phyloP scores from a whole-genome alignment of 768 basidiomycete species.

The Suillus subalutaceus region DNA sequence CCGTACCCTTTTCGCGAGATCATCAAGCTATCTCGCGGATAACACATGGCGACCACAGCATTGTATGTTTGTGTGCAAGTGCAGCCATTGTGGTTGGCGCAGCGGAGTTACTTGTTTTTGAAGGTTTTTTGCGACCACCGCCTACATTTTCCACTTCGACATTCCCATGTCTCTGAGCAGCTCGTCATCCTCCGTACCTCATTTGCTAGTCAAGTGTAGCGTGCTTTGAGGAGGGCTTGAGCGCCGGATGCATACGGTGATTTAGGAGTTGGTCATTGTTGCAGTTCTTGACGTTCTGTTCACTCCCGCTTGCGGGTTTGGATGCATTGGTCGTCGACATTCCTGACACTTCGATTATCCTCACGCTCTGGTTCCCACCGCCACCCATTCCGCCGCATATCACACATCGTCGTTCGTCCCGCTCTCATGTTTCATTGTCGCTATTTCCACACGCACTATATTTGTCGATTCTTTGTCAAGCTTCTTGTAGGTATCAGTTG shows the following conservation, averaged over 20 bases:
- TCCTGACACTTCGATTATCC: conserved; percentile 28
- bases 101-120: conserved; percentile 29
- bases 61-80: conserved; percentile 37
- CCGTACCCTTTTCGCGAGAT: conserved; percentile 22
- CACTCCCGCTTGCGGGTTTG: conserved; percentile 32
- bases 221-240: conserved; percentile 26
- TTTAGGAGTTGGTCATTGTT: conserved; percentile 14
- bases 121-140: conserved; percentile 27
- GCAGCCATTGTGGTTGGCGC: conserved; percentile 27
- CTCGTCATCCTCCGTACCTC: conserved; percentile 28
- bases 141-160: conserved; percentile 21
- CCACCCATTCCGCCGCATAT: conserved; percentile 23
- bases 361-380: conserved; percentile 27
- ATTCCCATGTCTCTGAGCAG: conserved; percentile 20
- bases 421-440: conserved; percentile 19
- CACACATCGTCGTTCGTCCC: conserved; percentile 18
- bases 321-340: conserved; percentile 18
- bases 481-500: conserved; percentile 36
- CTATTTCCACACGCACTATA: conserved; percentile 17
- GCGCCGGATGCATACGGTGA: conserved; percentile 22
- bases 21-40: conserved; percentile 31
- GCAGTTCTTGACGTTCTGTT: conserved; percentile 15
- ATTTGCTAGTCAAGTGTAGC: conserved; percentile 42
- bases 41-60: conserved; percentile 25
- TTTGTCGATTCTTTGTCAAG: conserved; percentile 28